Percentiles rank a stretch among this genome's conserved stretches.
Conservation (phyloP, 108 stramenopile species). For the Fragilariopsis cylindrus region DNA sequence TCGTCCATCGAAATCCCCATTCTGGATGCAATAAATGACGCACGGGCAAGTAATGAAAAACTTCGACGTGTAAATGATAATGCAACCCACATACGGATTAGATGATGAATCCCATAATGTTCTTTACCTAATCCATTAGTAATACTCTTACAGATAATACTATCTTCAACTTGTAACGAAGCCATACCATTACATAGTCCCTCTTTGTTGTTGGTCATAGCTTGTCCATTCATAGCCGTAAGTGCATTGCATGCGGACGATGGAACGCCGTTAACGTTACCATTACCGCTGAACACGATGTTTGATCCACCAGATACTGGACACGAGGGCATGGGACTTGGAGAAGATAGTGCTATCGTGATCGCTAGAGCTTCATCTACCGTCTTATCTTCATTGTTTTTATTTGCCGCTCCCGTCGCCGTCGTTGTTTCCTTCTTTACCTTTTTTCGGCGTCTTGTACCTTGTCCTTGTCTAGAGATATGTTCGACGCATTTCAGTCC, state of each 20-base stretch:
- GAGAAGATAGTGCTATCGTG: background rate
- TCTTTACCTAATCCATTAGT: slow-evolving; percentile 4
- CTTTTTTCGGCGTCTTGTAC: slow-evolving; percentile 14
- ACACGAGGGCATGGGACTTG: background rate
- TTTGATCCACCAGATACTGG: background rate
- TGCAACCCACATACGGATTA: slow-evolving; percentile 21
- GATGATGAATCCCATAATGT: slow-evolving; percentile 20
- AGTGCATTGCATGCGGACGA: no score
- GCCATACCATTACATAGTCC: slow-evolving; percentile 3
- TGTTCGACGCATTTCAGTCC: slow-evolving; percentile 14
- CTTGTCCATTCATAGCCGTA: no score
- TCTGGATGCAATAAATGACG: slow-evolving; percentile 7
- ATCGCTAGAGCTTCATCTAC: slow-evolving; percentile 2
- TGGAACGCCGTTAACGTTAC: background rate
- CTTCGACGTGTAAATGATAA: slow-evolving; percentile 20
- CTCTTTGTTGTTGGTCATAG: background rate
- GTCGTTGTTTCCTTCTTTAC: background rate
- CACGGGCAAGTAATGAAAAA: slow-evolving; percentile 16
- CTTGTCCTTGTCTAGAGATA: slow-evolving; percentile 21
- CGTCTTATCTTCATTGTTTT: background rate
- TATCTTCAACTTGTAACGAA: background rate
- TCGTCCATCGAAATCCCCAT: slow-evolving; percentile 26
- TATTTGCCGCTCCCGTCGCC: no score
- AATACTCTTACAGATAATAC: background rate
- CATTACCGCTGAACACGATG: background rate